Base-by-base conservation (phyloP, 768 basidiomycete species). In the Mycena galopus region DNA sequence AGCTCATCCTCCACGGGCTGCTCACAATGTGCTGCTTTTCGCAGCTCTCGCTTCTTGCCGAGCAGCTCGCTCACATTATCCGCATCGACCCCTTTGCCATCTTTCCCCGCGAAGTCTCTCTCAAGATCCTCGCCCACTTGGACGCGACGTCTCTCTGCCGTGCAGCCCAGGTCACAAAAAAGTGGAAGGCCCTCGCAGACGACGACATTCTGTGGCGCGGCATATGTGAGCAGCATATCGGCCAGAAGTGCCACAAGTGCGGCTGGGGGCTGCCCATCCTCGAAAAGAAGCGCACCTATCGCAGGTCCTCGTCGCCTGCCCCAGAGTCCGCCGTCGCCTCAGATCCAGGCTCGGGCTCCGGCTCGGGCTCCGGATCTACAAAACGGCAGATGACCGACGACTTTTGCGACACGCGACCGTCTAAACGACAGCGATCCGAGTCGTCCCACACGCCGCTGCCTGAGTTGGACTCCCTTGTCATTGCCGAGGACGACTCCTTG, bases 21-120 rank as follows among this genome's bases (percentile, higher is more conserved):
- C 91, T 99, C 76, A 98, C 98, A 19, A 99, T 99, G 96, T 99
- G 97, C 82, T 99, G 98, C 84, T 98, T 98, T 86, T 97, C 95
- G 57, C 96, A 99, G 79, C 92, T 99, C 32, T 98, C 98, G 30
- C 93, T 98, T 60, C 92, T 99, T 69, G 93, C 96, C 33, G 95
- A 98, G 73, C 93, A 96, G 64, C 94, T 99, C 71, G 86, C 91
- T 37, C 92, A 95, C 75, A 92, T 98, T 76, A 98, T 98, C 81
- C 93, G 98, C 76, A 92, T 99, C 81, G 98, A 99, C 81, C 98
- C 97, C 12, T 96, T 99, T 82, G 84, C 88, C 56, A 90, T 96
- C 74, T 89, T 99, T 57, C 98, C 98, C 2, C 92, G 94, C 71
- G 97, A 99, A 81, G 88, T 98, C 77, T 90, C 88, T 23, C 89